These are phyloP conservation scores for Chloromonas sp. DNA, from an alignment of 163 green algal genomes.

Conservation along the genomic window DNA sequence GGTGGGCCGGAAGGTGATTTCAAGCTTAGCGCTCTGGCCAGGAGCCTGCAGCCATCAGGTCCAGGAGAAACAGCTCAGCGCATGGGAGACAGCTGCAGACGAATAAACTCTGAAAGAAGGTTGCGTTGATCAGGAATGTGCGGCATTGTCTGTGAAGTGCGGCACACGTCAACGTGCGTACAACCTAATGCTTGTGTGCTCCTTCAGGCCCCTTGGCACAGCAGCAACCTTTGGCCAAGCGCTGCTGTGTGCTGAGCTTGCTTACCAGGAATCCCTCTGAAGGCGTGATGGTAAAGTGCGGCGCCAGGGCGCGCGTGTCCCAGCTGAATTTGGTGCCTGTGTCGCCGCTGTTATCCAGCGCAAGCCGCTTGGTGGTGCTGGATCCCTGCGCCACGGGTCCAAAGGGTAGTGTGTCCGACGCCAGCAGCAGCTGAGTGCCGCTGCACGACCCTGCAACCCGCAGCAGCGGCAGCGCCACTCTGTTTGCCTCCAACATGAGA, in stretches of 20 bases:
- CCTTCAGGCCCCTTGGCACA: neutral
- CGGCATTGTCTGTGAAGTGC: too few relatives aligned
- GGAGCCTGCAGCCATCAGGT: slow-evolving; percentile 15
- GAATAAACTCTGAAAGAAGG: too few relatives aligned
- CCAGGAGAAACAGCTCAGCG: neutral
- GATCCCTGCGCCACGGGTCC: slow-evolving; percentile 61
- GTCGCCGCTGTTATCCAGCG: slow-evolving; percentile 74
- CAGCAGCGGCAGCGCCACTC: slow-evolving; percentile 33
- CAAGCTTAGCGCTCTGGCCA: slow-evolving; percentile 66
- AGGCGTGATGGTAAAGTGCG: slow-evolving; percentile 63
- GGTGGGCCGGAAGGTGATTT: slow-evolving; percentile 71
- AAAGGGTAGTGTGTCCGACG: slow-evolving; percentile 66
- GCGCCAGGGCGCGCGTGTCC: slow-evolving; percentile 38
- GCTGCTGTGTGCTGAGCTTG: neutral
- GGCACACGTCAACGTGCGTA: too few relatives aligned
- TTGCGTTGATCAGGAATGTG: too few relatives aligned
- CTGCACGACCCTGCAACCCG: slow-evolving; percentile 57
- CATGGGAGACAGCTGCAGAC: neutral
- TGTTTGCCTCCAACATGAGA: slow-evolving; percentile 43
- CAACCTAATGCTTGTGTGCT: too few relatives aligned
- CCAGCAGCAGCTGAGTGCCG: slow-evolving; percentile 61
- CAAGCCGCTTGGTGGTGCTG: slow-evolving; percentile 54
- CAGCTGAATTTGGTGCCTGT: slow-evolving; percentile 62
- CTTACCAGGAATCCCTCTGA: slow-evolving; percentile 56
- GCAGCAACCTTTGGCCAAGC: neutral